Percentiles rank a stretch among this genome's conserved stretches.
Conservation (phyloP, 2,329 filamentous ascomycete genomes). For the Aspergillus vadensis region DNA sequence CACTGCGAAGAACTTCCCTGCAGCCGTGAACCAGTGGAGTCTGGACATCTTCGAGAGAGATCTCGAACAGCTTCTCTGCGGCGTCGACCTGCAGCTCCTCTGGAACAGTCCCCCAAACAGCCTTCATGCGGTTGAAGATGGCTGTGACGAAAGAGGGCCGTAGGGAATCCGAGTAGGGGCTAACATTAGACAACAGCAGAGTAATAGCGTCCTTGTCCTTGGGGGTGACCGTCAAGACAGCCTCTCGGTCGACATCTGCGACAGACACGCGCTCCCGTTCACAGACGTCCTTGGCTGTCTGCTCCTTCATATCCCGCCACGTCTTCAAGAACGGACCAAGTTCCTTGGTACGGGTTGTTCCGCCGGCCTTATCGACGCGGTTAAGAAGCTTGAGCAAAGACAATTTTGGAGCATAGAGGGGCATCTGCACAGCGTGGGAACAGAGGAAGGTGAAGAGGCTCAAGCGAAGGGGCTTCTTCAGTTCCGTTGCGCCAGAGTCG, state of each 20-base stretch:
- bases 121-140: conserved; percentile 68
- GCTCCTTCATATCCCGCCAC: conserved; percentile 63
- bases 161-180: conserved; percentile 43
- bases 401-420: conserved; percentile 68
- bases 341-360: conserved; percentile 70
- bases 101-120: conserved; percentile 64
- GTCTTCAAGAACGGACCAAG: conserved; percentile 73
- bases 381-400: conserved; percentile 72
- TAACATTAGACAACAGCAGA: conserved; percentile 55
- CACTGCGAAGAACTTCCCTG: conserved; percentile 69
- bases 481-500: conserved; percentile 50
- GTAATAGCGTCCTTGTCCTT: conserved; percentile 61
- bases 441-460: conserved; percentile 72
- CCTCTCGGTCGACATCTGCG: conserved; percentile 53
- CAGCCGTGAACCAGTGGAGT: conserved; percentile 34
- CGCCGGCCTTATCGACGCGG: conserved; percentile 69
- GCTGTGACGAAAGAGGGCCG: conserved; percentile 62
- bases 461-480: conserved; percentile 65
- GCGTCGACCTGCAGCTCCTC: conserved; percentile 40
- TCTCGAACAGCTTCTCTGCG: conserved; percentile 45
- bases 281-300: conserved; percentile 56
- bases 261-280: conserved; percentile 51
- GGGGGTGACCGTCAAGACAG: conserved; percentile 56
- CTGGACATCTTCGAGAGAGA: conserved; percentile 38
- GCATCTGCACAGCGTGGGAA: conserved; percentile 70